These are phyloP conservation scores for Capsella bursapastoris DNA, from an alignment of 345 rosid species.

Conservation along the genomic window DNA sequence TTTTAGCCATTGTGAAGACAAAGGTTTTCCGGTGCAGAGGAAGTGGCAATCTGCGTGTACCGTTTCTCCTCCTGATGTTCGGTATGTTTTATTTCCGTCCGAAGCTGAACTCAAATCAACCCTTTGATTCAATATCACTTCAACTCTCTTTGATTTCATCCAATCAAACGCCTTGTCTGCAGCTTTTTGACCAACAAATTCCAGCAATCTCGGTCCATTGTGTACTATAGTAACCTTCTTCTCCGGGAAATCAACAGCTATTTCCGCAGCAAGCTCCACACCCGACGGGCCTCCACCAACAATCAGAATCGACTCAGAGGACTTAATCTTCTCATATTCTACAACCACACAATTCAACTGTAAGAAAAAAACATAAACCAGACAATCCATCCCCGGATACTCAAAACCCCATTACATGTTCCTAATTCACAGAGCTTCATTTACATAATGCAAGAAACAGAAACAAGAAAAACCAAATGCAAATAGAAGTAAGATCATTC, in stretches of 20 bases:
- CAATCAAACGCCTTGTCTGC: constrained; percentile 58
- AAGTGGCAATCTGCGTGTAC: constrained; percentile 65
- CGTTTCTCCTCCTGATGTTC: constrained; percentile 64
- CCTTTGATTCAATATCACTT: constrained; percentile 66
- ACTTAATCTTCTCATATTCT: constrained; percentile 78
- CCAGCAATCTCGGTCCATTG: constrained; percentile 66
- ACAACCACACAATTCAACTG: constrained; percentile 25
- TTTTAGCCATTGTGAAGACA: constrained; percentile 62
- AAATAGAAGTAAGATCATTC: constrained; percentile 29
- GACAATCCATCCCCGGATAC: constrained; percentile 53
- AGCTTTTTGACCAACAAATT: constrained; percentile 65
- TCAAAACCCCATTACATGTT: no score
- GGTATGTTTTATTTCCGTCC: constrained; percentile 52
- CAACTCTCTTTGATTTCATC: constrained; percentile 62
- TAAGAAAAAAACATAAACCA: constrained; percentile 7
- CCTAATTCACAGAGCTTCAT: neutral
- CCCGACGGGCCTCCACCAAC: constrained; percentile 97
- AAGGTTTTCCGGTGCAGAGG: constrained; percentile 58
- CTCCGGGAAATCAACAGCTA: constrained; percentile 67
- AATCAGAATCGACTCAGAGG: constrained; percentile 74
- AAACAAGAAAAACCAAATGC: neutral
- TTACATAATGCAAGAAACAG: neutral
- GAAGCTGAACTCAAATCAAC: constrained; percentile 59
- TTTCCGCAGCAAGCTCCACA: constrained; percentile 91
- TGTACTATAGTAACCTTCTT: constrained; percentile 69